A percentile compares a stretch with the other conserved stretches of the same genome.
Evolutionary conservation across 2,329 filamentous ascomycete species (phyloP).

Genomic region (Corniculantispora saksenae): DNA sequence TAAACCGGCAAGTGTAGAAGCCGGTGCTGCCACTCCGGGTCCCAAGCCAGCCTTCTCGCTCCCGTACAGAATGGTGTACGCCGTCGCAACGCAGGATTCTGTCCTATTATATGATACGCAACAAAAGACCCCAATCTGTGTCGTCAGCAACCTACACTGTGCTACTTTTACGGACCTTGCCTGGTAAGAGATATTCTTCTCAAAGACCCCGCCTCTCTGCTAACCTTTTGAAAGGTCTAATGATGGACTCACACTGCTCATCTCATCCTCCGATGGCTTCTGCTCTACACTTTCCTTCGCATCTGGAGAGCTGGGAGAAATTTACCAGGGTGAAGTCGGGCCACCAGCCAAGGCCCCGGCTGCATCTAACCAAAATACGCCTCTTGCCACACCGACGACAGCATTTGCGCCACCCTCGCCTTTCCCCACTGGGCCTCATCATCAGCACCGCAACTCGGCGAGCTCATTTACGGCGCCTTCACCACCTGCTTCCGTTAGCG

Average conservation of each 20-base stretch:
- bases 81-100: constrained; percentile 94
- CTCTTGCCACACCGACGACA: constrained; percentile 69
- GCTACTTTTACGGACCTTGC: constrained; percentile 95
- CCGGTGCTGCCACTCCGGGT: constrained; percentile 53
- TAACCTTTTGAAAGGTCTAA: constrained; percentile 45
- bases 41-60: constrained; percentile 76
- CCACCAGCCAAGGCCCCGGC: constrained; percentile 41
- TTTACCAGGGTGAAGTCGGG: constrained; percentile 71
- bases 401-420: constrained; percentile 63
- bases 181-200: constrained; percentile 63
- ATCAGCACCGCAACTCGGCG: constrained; percentile 59
- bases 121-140: constrained; percentile 87
- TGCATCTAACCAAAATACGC: constrained; percentile 64
- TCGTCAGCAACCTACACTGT: constrained; percentile 96
- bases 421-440: constrained; percentile 48
- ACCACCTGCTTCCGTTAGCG: constrained; percentile 55
- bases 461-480: constrained; percentile 61
- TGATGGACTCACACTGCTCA: constrained; percentile 65
- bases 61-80: constrained; percentile 93
- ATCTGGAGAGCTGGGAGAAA: constrained; percentile 79
- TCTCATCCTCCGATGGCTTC: constrained; percentile 98
- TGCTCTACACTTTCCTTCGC: constrained; percentile 88
- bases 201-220: neutral
- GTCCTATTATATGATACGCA: constrained; percentile 96
- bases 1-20: constrained; percentile 48